A percentile compares a stretch with the other conserved stretches of the same genome.
phyloP scores from a whole-genome alignment of 2,329 filamentous ascomycete genomes.

The Aspergillus arachidicola region DNA sequence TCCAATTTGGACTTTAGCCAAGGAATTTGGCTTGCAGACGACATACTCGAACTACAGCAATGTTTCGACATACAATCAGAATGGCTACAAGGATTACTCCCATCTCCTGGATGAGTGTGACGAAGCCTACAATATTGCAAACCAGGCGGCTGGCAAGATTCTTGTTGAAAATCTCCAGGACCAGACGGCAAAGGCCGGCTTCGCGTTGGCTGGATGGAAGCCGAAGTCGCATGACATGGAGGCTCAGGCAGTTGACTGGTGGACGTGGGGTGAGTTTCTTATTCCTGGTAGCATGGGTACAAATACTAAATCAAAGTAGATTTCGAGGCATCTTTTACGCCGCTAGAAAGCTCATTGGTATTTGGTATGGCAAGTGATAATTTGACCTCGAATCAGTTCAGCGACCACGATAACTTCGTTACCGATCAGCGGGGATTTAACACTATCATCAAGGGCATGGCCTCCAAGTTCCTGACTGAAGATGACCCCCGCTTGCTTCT shows the following conservation, averaged over 20 bases:
- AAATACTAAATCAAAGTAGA: conserved; percentile 35
- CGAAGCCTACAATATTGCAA: conserved; percentile 48
- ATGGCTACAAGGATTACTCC: conserved; percentile 55
- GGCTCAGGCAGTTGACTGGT: conserved; percentile 66
- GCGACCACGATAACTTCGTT: conserved; percentile 64
- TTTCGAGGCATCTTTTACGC: conserved; percentile 61
- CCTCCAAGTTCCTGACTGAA: conserved; percentile 57
- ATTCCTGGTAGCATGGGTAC: no score
- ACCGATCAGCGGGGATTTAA: conserved; percentile 64
- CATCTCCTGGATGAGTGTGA: conserved; percentile 56
- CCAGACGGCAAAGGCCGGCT: conserved; percentile 57
- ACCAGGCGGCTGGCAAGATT: conserved; percentile 58
- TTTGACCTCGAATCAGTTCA: conserved; percentile 62
- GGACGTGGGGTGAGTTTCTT: conserved; percentile 40
- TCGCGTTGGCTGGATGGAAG: conserved; percentile 63
- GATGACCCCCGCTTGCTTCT: conserved; percentile 63
- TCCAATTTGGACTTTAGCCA: conserved; percentile 62
- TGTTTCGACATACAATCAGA: conserved; percentile 62
- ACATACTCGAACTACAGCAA: conserved; percentile 61
- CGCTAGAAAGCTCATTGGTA: conserved; percentile 58
- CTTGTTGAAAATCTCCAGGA: conserved; percentile 64
- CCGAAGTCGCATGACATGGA: conserved; percentile 56
- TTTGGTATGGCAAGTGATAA: conserved; percentile 60
- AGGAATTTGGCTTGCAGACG: conserved; percentile 61
- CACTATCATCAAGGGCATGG: conserved; percentile 59